Evolutionary conservation across 164 flowering plant genomes (phyloP), one percentile per base, ranked within the genome.

Genomic region (Paratinospora sagittata): DNA sequence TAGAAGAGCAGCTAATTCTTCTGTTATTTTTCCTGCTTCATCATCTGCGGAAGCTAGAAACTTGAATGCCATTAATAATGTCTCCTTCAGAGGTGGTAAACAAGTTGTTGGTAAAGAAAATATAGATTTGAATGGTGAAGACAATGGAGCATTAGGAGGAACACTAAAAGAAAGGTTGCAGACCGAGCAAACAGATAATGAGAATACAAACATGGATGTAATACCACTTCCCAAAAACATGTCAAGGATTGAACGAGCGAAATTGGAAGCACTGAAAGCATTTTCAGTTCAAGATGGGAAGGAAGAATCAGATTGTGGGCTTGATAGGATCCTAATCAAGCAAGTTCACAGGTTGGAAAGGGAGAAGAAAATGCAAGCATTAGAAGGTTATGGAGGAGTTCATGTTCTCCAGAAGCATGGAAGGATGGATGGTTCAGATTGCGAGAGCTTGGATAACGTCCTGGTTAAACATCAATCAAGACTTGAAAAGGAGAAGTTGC

Each of bases 401-500:
- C n/a, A n/a, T n/a, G n/a, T n/a, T n/a, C n/a, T n/a, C n/a, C n/a
- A n/a, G n/a, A n/a, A n/a, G n/a, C n/a, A n/a, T n/a, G n/a, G n/a
- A n/a, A n/a, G n/a, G n/a, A n/a, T n/a, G n/a, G n/a, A n/a, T n/a
- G n/a, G n/a, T n/a, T n/a, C n/a, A n/a, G n/a, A n/a, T n/a, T n/a
- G n/a, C n/a, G n/a, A n/a, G n/a, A n/a, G n/a, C n/a, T n/a, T n/a
- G n/a, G n/a, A n/a, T n/a, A n/a, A n/a, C n/a, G n/a, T n/a, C n/a
- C n/a, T n/a, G n/a, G n/a, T 91, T 19, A 91, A 85, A 66, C 97
- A 81, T 62, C 79, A 77, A 75, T 81, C 89, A 3, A 84, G 81
- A 68, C 84, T 89, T 0, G 97, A 93, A 74, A 84, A 77, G 75
- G 96, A 86, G 64, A 93, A 87, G 75, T 68, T 72, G 70, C 82